Evolutionary conservation across 306 rosid genomes (phyloP).

Genomic region (Crataegus laevigata): DNA sequence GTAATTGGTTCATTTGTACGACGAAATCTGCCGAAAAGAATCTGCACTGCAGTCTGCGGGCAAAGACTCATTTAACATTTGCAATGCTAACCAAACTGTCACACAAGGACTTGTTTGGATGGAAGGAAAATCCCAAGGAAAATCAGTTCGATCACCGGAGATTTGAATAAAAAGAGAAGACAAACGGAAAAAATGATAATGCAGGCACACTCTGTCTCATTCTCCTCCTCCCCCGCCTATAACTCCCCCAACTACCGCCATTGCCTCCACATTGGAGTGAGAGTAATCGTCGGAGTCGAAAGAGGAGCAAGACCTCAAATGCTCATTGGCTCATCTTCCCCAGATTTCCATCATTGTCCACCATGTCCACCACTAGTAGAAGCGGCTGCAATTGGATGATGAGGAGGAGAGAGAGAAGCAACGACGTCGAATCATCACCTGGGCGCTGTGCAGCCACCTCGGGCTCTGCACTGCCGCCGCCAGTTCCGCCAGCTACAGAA

Average conservation of each 20-base stretch:
- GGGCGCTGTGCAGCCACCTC: constrained; percentile 2
- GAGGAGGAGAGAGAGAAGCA: not conserved
- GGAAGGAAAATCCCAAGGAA: too few relatives aligned
- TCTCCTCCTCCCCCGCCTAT: not conserved
- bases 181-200: not conserved
- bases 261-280: not conserved
- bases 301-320: not conserved
- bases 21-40: too few relatives aligned
- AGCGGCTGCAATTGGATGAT: not conserved
- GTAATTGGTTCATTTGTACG: too few relatives aligned
- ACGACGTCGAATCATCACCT: not conserved
- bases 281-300: not conserved
- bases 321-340: not conserved
- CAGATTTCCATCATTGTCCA: not conserved
- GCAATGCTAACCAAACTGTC: too few relatives aligned
- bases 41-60: too few relatives aligned
- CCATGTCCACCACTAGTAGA: not conserved
- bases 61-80: too few relatives aligned
- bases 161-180: too few relatives aligned
- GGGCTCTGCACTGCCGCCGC: not conserved
- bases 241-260: not conserved
- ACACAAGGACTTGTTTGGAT: too few relatives aligned
- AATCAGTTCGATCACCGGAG: too few relatives aligned
- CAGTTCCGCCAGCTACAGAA: constrained; percentile 3
- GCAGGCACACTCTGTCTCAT: not conserved